Conservation (phyloP, 805 yeast species). For the Candida odintsovae region DNA sequence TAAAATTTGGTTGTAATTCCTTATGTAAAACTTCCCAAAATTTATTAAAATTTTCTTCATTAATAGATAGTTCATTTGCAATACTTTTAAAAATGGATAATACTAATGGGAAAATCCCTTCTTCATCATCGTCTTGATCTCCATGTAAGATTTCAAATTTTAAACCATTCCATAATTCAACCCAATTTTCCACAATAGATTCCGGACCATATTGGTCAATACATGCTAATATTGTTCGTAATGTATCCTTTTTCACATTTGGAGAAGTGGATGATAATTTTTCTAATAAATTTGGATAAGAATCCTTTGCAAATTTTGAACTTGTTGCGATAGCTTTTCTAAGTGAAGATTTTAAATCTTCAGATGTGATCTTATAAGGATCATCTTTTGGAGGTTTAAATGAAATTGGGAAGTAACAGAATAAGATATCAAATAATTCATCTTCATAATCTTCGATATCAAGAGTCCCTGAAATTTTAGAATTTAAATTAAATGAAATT, state of each 20-base stretch:
- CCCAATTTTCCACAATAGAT: slow-evolving; percentile 56
- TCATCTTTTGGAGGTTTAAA: slow-evolving; percentile 90
- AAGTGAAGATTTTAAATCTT: slow-evolving; percentile 58
- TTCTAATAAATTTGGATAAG: slow-evolving; percentile 72
- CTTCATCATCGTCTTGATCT: slow-evolving; percentile 45
- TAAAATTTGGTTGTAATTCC: slow-evolving; percentile 51
- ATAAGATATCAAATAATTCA: slow-evolving; percentile 79
- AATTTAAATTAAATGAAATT: slow-evolving; percentile 56
- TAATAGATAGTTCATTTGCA: slow-evolving; percentile 28
- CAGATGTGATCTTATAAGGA: slow-evolving; percentile 75
- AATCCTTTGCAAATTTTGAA: slow-evolving; percentile 59
- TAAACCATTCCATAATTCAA: slow-evolving; percentile 77
- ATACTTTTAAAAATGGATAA: slow-evolving; percentile 41
- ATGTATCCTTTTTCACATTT: slow-evolving; percentile 65
- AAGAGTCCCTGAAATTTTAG: slow-evolving; percentile 35
- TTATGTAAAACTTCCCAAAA: slow-evolving; percentile 36
- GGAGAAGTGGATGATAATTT: slow-evolving; percentile 75
- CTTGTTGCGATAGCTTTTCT: slow-evolving; percentile 59
- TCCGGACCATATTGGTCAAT: slow-evolving; percentile 44
- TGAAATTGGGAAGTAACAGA: slow-evolving; percentile 95
- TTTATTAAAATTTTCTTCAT: slow-evolving; percentile 29
- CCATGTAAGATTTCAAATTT: slow-evolving; percentile 87
- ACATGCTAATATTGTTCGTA: slow-evolving; percentile 55
- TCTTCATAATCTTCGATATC: slow-evolving; percentile 41
- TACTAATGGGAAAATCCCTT: slow-evolving; percentile 37